Conservation (phyloP, 148 eudicot genomes). For the Heliosperma pusillum region DNA sequence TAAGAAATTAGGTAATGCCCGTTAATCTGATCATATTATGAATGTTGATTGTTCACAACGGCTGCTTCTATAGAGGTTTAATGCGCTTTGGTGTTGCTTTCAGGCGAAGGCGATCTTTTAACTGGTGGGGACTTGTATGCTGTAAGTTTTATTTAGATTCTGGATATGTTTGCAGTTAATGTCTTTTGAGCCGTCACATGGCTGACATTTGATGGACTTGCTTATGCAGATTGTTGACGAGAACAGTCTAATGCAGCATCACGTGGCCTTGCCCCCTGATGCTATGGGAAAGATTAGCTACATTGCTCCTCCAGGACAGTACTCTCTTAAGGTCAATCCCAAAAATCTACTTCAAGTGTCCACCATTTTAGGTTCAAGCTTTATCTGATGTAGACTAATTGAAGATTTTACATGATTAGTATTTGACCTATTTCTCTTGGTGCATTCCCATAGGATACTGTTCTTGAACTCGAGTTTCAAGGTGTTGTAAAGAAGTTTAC, state of each 20-base stretch:
- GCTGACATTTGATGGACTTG: background rate
- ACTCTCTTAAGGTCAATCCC: constrained; percentile 69
- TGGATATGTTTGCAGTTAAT: background rate
- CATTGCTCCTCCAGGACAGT: constrained; percentile 92
- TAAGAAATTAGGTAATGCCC: constrained; percentile 59
- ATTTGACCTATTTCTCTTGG: background rate
- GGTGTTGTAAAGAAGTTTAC: constrained; percentile 89
- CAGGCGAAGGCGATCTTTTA: constrained; percentile 93
- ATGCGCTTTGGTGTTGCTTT: constrained; percentile 13
- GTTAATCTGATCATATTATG: constrained; percentile 5
- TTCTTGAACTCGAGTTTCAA: constrained; percentile 96
- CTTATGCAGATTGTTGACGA: constrained; percentile 67
- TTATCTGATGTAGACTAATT: background rate
- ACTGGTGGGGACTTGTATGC: constrained; percentile 99
- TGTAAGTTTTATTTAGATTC: constrained; percentile 49
- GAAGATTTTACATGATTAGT: background rate
- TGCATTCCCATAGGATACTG: constrained; percentile 70
- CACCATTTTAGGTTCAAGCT: background rate
- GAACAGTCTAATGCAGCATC: constrained; percentile 86
- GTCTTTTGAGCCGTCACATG: background rate
- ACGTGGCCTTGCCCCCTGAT: constrained; percentile 91
- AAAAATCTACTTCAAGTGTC: background rate
- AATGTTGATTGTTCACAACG: background rate
- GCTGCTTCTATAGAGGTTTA: constrained; percentile 7
- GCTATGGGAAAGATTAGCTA: constrained; percentile 94